Base-by-base conservation (phyloP, 2,329 filamentous ascomycete genomes). In the Apiospora malaysiana region DNA sequence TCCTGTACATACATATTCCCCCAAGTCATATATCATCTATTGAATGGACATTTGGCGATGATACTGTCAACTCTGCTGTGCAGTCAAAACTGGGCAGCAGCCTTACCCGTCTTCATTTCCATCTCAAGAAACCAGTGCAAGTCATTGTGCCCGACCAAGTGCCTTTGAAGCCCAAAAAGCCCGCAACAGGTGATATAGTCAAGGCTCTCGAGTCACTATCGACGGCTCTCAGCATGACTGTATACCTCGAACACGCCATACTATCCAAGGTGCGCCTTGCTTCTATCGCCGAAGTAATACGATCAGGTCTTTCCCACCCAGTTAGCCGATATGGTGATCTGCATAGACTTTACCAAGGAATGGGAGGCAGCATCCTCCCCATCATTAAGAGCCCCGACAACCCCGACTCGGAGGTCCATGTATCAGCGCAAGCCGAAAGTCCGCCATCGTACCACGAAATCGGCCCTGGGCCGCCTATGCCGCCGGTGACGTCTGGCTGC, bases 1-100 rank as follows among this genome's bases (percentile, higher is more conserved):
- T 59, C 32, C 43, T 70, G 32, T 70, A 70, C 65, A 70, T 70
- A 70, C 69, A 70, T 37, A 70, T 70, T 45, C 69, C 69, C 27
- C 69, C 69, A 37, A 42, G 68, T 63, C 69, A 70, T 70, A 63
- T 70, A 47, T 49, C 65, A 8, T 70, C 65, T 9, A 23, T 70
- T 21, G 65, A 68, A 40, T 70, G 69, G 69, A 49, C 65, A 16
- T 21, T 59, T 43, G 40, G 43, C 37, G 45, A 45, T 47, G 47
- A 68, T 12, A 45, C 65, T 42, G 40, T 40, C 59, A 10, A 49
- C 43, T 27, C 56, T 42, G 43, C 16, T 10, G 47, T 68, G 14
- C 69, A 47, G 46, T 42, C 69, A 21, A 70, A 70, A 59, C 18
- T 70, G 23, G 68, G 65, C 21, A 43, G 27, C 32, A 37, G 59